Evolutionary conservation across 352 stramenopile genomes (phyloP).

Genomic region (Globisporangium spiculum): DNA sequence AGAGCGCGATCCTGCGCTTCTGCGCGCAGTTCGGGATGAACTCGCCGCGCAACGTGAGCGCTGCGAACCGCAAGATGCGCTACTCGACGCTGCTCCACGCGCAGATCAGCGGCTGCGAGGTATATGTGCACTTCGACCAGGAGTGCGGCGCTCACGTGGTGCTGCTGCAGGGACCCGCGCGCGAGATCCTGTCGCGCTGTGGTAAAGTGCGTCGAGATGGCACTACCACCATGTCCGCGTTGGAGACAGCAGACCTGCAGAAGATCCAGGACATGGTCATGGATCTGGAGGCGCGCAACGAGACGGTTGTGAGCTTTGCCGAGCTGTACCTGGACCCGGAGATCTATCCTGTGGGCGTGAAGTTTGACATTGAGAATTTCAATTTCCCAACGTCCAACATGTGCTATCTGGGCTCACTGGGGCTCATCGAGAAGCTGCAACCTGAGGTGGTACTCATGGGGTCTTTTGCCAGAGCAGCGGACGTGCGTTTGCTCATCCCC

Average conservation of each 20-base stretch:
- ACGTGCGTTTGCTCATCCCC: constrained; percentile 38
- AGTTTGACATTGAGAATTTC: constrained; percentile 52
- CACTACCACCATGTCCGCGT: constrained; percentile 4
- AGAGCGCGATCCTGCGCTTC: constrained; percentile 48
- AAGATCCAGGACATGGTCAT: constrained; percentile 45
- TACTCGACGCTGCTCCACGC: constrained; percentile 43
- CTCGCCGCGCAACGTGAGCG: constrained; percentile 18
- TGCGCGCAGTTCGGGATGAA: constrained; percentile 38
- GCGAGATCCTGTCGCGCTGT: constrained; percentile 50
- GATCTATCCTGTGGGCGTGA: constrained; percentile 39
- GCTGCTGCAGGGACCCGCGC: constrained; percentile 38
- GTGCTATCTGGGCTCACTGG: constrained; percentile 51
- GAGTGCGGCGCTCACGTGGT: constrained; percentile 47
- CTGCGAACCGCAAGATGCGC: constrained; percentile 26
- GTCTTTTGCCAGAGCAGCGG: constrained; percentile 36
- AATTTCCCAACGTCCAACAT: constrained; percentile 59
- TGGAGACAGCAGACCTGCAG: constrained; percentile 43
- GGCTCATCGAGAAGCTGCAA: constrained; percentile 49
- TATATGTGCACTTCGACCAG: constrained; percentile 60
- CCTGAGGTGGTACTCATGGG: constrained; percentile 48
- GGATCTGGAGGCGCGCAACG: constrained; percentile 39
- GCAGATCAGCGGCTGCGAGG: constrained; percentile 46
- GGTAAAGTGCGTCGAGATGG: constrained; percentile 35
- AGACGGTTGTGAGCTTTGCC: constrained; percentile 51
- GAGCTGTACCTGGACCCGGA: constrained; percentile 45